phyloP scores from a whole-genome alignment of 2,329 filamentous ascomycete genomes.

The Fusarium nisikadoi region DNA sequence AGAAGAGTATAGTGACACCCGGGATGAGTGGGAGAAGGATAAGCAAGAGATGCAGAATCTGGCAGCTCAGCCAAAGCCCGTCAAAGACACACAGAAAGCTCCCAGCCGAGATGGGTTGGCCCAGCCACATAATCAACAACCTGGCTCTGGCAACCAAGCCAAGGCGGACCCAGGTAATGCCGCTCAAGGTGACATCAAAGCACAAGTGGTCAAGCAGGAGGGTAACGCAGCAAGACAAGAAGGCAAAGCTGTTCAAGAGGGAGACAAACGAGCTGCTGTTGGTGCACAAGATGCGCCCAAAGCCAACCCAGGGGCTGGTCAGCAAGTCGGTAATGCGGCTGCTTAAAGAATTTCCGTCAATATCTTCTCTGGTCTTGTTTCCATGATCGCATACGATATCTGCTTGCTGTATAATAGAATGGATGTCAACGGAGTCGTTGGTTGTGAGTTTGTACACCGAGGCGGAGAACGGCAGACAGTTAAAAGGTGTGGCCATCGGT shows the following conservation, averaged over 20 bases:
- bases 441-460: neutral
- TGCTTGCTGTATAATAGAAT: constrained; percentile 36
- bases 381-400: neutral
- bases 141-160: constrained; percentile 12
- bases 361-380: neutral
- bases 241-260: constrained; percentile 16
- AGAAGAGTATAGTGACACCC: constrained; percentile 80
- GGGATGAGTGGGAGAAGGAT: constrained; percentile 88
- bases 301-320: constrained; percentile 9
- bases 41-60: constrained; percentile 81
- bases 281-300: constrained; percentile 17
- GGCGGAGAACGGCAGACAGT: constrained; percentile 2
- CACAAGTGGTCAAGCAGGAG: constrained; percentile 17
- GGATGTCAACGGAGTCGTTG: constrained; percentile 24
- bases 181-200: constrained; percentile 19
- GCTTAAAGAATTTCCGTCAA: constrained; percentile 9
- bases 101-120: constrained; percentile 28
- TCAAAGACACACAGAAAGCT: constrained; percentile 27
- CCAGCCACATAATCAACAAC: constrained; percentile 22
- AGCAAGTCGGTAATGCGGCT: constrained; percentile 22
- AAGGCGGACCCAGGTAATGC: constrained; percentile 18
- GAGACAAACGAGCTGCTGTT: constrained; percentile 15
- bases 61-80: constrained; percentile 45
- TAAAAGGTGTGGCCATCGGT: constrained; percentile 5
- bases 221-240: constrained; percentile 1